phyloP scores from a whole-genome alignment of 2,329 filamentous ascomycete species.

The Lithohypha guttulata region DNA sequence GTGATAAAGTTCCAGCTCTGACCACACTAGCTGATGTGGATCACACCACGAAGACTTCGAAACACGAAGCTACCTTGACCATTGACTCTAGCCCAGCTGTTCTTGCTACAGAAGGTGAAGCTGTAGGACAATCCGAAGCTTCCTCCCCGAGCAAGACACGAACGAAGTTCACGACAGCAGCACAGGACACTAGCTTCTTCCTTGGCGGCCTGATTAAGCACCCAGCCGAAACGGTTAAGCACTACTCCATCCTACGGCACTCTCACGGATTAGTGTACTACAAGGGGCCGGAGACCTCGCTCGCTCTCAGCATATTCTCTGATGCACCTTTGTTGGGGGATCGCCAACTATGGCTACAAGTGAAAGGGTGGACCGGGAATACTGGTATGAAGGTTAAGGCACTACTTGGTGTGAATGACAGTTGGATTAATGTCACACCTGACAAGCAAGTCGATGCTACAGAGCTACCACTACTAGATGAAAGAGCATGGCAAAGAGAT shows the following conservation, averaged over 20 bases:
- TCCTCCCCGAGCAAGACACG: not conserved
- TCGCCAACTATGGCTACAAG: conserved; percentile 57
- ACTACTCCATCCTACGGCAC: conserved; percentile 57
- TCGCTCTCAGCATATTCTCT: conserved; percentile 54
- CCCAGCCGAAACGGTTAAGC: conserved; percentile 53
- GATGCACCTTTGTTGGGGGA: conserved; percentile 46
- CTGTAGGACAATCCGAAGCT: not conserved
- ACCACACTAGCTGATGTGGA: not conserved
- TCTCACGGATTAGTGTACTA: conserved; percentile 56
- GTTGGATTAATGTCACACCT: conserved; percentile 61
- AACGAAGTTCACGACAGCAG: conserved; percentile 25
- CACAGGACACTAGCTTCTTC: conserved; percentile 51
- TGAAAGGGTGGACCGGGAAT: conserved; percentile 57
- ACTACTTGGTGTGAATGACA: conserved; percentile 46
- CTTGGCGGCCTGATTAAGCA: conserved; percentile 54
- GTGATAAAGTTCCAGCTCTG: not conserved
- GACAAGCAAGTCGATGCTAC: conserved; percentile 35
- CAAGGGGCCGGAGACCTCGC: conserved; percentile 51
- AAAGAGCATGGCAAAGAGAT: conserved; percentile 58
- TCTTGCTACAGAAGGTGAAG: not conserved
- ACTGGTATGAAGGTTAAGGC: conserved; percentile 58
- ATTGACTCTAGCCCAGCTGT: not conserved
- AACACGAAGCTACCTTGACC: not conserved
- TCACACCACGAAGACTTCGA: not conserved
- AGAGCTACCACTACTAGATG: conserved; percentile 46